phyloP scores from a whole-genome alignment of 2,329 filamentous ascomycete species.

The Aspergillus uvarum region DNA sequence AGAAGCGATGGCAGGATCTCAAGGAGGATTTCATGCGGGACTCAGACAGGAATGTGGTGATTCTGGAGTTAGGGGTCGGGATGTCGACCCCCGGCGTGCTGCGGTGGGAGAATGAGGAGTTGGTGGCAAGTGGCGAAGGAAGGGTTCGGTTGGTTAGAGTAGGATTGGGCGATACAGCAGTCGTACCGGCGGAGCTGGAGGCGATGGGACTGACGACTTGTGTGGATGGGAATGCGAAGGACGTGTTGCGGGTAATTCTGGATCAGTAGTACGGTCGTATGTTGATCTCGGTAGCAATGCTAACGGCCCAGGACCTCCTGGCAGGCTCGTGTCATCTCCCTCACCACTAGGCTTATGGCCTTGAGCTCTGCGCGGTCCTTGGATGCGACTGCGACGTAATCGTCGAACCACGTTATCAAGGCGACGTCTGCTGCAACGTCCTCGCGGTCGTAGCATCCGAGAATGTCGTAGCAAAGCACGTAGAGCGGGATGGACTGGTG shows the following conservation, averaged over 20 bases:
- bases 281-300: not conserved
- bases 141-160: constrained; percentile 18
- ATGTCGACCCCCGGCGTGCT: constrained; percentile 25
- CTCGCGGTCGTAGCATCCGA: constrained; percentile 7
- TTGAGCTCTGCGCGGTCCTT: constrained; percentile 13
- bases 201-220: constrained; percentile 18
- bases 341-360: not conserved
- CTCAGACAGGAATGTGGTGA: constrained; percentile 5
- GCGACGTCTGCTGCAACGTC: constrained; percentile 8
- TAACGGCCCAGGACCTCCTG: not conserved
- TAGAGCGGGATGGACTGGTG: constrained; percentile 19
- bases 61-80: constrained; percentile 25
- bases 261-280: not conserved
- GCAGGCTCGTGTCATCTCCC: not conserved
- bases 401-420: constrained; percentile 11
- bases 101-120: constrained; percentile 24
- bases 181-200: constrained; percentile 22
- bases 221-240: constrained; percentile 15
- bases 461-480: constrained; percentile 14
- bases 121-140: constrained; percentile 13
- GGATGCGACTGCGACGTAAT: constrained; percentile 10
- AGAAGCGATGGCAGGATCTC: constrained; percentile 15
- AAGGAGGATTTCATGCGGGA: not conserved
- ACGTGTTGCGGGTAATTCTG: constrained; percentile 1
- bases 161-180: constrained; percentile 21